Conservation (phyloP, 768 basidiomycete species). For the Naganishia vaughanmartiniae region DNA sequence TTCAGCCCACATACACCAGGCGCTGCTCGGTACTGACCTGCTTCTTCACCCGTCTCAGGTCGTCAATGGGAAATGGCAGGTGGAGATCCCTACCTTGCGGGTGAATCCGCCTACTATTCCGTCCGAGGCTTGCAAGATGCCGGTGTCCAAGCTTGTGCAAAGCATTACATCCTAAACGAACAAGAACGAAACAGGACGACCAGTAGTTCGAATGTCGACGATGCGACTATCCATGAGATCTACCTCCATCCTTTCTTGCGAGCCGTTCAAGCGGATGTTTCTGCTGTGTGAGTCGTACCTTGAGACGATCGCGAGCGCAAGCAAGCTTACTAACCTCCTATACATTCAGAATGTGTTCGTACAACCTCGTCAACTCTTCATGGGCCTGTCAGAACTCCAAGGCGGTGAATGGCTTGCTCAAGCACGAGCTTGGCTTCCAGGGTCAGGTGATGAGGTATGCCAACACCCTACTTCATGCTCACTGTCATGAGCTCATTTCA, state of each 20-base stretch:
- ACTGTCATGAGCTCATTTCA: neutral
- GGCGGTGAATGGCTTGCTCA: constrained; percentile 50
- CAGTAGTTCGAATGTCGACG: constrained; percentile 67
- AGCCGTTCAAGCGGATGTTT: constrained; percentile 65
- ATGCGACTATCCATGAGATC: constrained; percentile 66
- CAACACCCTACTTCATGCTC: constrained; percentile 1
- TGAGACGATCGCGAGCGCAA: neutral
- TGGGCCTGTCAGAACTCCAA: constrained; percentile 51
- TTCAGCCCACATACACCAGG: neutral
- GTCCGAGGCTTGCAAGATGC: constrained; percentile 71
- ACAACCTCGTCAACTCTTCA: constrained; percentile 51
- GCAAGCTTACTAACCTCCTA: too few species aligned
- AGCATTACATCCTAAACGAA: constrained; percentile 53
- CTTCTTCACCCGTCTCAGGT: constrained; percentile 55
- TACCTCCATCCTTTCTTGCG: constrained; percentile 54
- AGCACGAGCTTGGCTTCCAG: constrained; percentile 52
- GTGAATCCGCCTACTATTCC: constrained; percentile 73
- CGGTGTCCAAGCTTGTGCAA: constrained; percentile 68
- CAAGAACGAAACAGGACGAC: constrained; percentile 54
- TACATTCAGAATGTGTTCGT: constrained; percentile 47
- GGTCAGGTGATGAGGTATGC: constrained; percentile 45
- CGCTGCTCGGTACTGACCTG: neutral
- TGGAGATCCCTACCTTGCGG: constrained; percentile 80
- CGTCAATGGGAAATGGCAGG: constrained; percentile 95
- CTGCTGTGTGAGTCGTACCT: constrained; percentile 53